phyloP scores from a whole-genome alignment of 306 rosid species.

The Chamaecrista fasciculata region DNA sequence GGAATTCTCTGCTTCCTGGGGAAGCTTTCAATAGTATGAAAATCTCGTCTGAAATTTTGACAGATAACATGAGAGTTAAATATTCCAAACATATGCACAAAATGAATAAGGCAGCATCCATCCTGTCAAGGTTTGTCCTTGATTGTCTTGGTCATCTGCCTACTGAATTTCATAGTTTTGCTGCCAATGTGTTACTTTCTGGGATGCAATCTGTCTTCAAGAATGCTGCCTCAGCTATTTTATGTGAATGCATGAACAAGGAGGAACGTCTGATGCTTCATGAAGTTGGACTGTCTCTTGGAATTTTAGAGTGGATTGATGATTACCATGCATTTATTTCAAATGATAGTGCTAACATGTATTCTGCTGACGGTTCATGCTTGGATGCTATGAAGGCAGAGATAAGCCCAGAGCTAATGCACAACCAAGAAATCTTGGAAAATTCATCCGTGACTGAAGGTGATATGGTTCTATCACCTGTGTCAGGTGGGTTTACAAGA shows the following conservation, averaged over 20 bases:
- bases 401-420: constrained; percentile 26
- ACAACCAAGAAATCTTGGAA: constrained; percentile 31
- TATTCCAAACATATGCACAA: constrained; percentile 39
- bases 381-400: constrained; percentile 35
- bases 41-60: constrained; percentile 25
- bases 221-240: constrained; percentile 70
- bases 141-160: constrained; percentile 76
- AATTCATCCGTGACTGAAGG: constrained; percentile 42
- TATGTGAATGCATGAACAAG: constrained; percentile 59
- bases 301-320: constrained; percentile 76
- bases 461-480: constrained; percentile 25
- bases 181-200: constrained; percentile 69
- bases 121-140: constrained; percentile 66
- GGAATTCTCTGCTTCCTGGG: constrained; percentile 37
- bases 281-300: constrained; percentile 75
- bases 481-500: constrained; percentile 24
- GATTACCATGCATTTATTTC: constrained; percentile 61
- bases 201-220: constrained; percentile 75
- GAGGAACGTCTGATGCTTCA: constrained; percentile 86
- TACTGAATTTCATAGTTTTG: constrained; percentile 61
- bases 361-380: constrained; percentile 34
- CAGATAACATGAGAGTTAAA: constrained; percentile 38
- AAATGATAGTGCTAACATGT: constrained; percentile 27
- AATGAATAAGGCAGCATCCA: constrained; percentile 42
- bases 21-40: constrained; percentile 35